A percentile compares a stretch with the other conserved stretches of the same genome.
Conservation (phyloP, 352 stramenopile species). For the Peronospora destructor region DNA sequence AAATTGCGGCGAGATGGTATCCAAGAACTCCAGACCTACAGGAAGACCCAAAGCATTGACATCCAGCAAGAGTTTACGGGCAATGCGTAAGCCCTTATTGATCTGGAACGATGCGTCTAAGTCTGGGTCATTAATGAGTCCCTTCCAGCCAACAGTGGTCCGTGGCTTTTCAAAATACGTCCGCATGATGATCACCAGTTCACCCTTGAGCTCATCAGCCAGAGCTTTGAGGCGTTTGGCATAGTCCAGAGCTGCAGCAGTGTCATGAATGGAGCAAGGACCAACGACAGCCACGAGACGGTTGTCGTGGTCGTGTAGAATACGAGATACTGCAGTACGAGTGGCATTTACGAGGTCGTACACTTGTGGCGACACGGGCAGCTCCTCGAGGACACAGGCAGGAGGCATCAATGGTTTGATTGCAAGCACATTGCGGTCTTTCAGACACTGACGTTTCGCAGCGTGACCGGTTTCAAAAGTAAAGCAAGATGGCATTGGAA, state of each 20-base stretch:
- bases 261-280: constrained; percentile 80
- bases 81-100: constrained; percentile 82
- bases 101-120: constrained; percentile 82
- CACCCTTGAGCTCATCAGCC: constrained; percentile 44
- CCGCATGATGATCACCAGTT: constrained; percentile 80
- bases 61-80: constrained; percentile 76
- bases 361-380: constrained; percentile 62
- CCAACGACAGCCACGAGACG: constrained; percentile 69
- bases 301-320: constrained; percentile 61
- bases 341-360: constrained; percentile 55
- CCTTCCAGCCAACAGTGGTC: constrained; percentile 81
- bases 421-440: constrained; percentile 64
- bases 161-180: constrained; percentile 86
- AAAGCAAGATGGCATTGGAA: constrained; percentile 18
- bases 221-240: constrained; percentile 52
- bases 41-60: constrained; percentile 74
- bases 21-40: constrained; percentile 71
- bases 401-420: constrained; percentile 68
- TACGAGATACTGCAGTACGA: constrained; percentile 42
- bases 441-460: constrained; percentile 58
- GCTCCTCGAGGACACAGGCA: constrained; percentile 65
- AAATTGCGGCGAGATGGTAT: constrained; percentile 81
- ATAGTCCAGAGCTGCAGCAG: constrained; percentile 68
- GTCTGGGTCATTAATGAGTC: constrained; percentile 82
- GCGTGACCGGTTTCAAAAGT: constrained; percentile 30